Conservation (phyloP, 108 stramenopile species). For the Nannochloropsis oceanica region DNA sequence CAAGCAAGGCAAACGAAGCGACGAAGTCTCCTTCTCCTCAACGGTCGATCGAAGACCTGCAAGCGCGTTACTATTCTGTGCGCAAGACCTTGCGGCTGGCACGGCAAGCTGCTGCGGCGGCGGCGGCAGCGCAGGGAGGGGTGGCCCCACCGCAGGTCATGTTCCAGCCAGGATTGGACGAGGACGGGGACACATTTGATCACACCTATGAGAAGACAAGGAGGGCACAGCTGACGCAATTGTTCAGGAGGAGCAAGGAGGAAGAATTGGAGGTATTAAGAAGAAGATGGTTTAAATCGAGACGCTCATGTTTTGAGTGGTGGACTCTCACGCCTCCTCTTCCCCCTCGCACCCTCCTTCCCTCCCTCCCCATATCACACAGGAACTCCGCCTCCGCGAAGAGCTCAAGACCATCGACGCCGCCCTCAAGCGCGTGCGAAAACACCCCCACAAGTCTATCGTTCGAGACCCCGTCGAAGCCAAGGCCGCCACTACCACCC, state of each 20-base stretch:
- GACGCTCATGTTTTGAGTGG: background rate
- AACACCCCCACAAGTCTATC: background rate
- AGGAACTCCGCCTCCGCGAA: background rate
- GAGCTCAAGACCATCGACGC: background rate
- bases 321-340: background rate
- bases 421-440: background rate
- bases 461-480: background rate
- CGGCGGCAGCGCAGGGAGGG: background rate
- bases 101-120: background rate
- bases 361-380: background rate
- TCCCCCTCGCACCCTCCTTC: background rate
- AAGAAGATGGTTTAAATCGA: background rate
- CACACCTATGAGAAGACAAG: background rate
- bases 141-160: background rate
- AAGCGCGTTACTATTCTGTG: background rate
- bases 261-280: background rate
- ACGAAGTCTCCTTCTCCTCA: background rate
- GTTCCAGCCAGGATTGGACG: background rate
- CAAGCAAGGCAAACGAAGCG: background rate
- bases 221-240: background rate
- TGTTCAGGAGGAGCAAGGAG: background rate
- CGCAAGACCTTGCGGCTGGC: background rate
- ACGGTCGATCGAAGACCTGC: background rate
- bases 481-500: background rate
- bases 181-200: background rate